Evolutionary conservation across 257 asterid species (phyloP), one percentile per base, ranked within the genome.

Genomic region (Pogostemon cablin): DNA sequence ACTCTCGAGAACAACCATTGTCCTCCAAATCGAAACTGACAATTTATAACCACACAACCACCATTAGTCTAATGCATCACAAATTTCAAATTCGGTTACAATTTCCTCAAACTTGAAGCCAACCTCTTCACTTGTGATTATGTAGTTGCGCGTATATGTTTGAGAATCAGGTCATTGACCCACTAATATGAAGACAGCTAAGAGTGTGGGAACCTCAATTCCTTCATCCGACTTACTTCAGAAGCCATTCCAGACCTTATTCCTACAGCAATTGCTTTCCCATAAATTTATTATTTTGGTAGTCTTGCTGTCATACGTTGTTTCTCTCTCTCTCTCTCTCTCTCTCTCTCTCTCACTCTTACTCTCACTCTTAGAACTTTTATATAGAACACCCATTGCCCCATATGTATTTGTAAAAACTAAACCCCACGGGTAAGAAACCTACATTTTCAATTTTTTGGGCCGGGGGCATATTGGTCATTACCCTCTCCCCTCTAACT

Each of bases 121-220:
- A 69, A 82, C 98, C 76, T 93, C 98, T 79, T 88, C 85, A 75
- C 97, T 77, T 48, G 96, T 96, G 49, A 76, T 81, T 47, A 54
- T 81, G 79, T 93, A 88, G 67, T 88, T 90, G 71, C 87, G 92
- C 37, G 88, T 97, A 81, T 90, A 93, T 68, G 80, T 80, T 69
- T 73, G 81, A 25, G 98, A 88, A 58, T 93, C 97, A 72, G 82
- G 82, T 73, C 96, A 83, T 68, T 86, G 83, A 57, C 98, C 98
- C 63, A 88, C 96, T 80, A 93, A 75, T 65, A 90, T 76, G 32
- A 25, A 0, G 61, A 87, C 98, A 78, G 89, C 97, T 78, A 93
- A 82, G 49, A 25, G 32, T 25, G 95, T 84, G 69, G 98, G 98
- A 72, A 88, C 93, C 57, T 81, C 49, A 77, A 83, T 44, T 76